Evolutionary conservation across 805 yeast species (phyloP).

Genomic region (Nadsonia fulvescens): DNA sequence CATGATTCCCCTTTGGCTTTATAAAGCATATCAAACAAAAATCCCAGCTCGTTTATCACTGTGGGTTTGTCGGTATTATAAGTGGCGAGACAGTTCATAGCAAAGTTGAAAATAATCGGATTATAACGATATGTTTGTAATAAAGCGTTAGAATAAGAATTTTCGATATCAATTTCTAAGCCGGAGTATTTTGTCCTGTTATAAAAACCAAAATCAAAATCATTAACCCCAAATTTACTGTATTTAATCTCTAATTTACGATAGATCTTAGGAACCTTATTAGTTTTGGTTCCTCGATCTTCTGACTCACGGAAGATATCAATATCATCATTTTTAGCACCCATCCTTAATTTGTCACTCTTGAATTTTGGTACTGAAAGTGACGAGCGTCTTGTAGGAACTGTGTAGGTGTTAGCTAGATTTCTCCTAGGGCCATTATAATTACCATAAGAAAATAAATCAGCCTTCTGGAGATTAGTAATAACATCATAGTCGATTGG

Average conservation of each 20-base stretch:
- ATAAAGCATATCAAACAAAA: conserved; percentile 76
- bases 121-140: conserved; percentile 66
- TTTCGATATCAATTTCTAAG: conserved; percentile 72
- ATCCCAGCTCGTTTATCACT: conserved; percentile 67
- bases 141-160: conserved; percentile 59
- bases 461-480: conserved; percentile 22
- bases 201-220: conserved; percentile 77
- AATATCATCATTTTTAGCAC: conserved; percentile 15
- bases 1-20: conserved; percentile 68
- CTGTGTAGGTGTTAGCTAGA: conserved; percentile 16
- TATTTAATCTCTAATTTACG: conserved; percentile 58
- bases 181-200: conserved; percentile 63
- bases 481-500: conserved; percentile 45
- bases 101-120: conserved; percentile 52
- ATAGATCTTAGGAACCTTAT: conserved; percentile 56
- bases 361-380: conserved; percentile 31
- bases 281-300: conserved; percentile 11
- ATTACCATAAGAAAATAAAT: conserved; percentile 31
- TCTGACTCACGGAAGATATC: conserved; percentile 10
- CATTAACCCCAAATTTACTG: conserved; percentile 82
- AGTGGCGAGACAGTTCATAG: conserved; percentile 35
- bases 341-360: conserved; percentile 30
- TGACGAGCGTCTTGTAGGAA: conserved; percentile 15
- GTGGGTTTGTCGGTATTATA: conserved; percentile 24
- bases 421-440: conserved; percentile 43